A percentile compares a stretch with the other conserved stretches of the same genome.
phyloP scores from a whole-genome alignment of 768 basidiomycete species.

The Pleurotus djamor region DNA sequence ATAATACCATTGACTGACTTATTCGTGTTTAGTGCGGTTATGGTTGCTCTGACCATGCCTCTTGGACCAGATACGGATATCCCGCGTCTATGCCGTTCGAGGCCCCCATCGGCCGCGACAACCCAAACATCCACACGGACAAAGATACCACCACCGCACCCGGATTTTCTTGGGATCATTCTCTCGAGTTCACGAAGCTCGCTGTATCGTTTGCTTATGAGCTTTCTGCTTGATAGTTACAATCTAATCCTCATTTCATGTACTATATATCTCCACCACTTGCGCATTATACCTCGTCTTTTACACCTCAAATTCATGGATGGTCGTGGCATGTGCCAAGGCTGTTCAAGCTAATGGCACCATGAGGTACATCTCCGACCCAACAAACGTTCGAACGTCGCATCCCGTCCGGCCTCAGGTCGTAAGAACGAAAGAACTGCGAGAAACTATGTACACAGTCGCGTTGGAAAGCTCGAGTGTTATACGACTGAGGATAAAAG shows the following conservation, averaged over 20 bases:
- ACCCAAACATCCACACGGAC: slow-evolving; percentile 41
- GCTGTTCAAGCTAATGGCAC: too few species aligned
- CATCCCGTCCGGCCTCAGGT: too few species aligned
- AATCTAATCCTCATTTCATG: neutral
- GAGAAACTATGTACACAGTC: too few species aligned
- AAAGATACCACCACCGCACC: slow-evolving; percentile 43
- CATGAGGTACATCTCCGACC: too few species aligned
- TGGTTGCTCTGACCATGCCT: slow-evolving; percentile 45
- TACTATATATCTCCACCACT: too few species aligned
- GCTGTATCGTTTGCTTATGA: slow-evolving; percentile 58
- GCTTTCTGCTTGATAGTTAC: slow-evolving; percentile 23
- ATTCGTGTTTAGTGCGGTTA: slow-evolving; percentile 31
- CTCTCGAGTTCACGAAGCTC: slow-evolving; percentile 60
- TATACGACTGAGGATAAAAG: too few species aligned
- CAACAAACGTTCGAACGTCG: too few species aligned
- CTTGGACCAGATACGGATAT: slow-evolving; percentile 40
- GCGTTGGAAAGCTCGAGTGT: too few species aligned
- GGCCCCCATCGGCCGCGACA: slow-evolving; percentile 35
- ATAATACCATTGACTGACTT: neutral
- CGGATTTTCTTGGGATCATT: slow-evolving; percentile 49
- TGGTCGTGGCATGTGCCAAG: too few species aligned
- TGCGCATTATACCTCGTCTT: too few species aligned
- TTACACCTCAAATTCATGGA: too few species aligned
- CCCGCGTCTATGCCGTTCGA: slow-evolving; percentile 41
- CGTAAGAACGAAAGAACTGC: too few species aligned